These are phyloP conservation scores for Chlorella sp. DNA, from an alignment of 139 green algal species.

Conservation along the genomic window DNA sequence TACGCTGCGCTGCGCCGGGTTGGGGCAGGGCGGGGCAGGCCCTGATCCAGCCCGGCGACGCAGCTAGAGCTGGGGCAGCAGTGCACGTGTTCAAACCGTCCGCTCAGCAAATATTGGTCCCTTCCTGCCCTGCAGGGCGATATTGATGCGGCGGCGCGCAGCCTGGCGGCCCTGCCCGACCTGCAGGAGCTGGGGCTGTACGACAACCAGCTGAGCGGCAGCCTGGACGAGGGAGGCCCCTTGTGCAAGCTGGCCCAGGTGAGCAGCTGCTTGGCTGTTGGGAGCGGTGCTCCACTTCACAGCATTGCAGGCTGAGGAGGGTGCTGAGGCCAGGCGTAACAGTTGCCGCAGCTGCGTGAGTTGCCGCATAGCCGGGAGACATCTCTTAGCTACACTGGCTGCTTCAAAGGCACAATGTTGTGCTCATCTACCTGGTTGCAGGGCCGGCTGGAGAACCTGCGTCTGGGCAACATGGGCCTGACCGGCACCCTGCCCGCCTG, in stretches of 20 bases:
- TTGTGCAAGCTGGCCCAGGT: conserved; percentile 3
- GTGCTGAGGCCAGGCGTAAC: no score
- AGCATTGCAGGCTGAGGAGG: no score
- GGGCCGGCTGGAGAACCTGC: not conserved
- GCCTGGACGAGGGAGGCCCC: not conserved
- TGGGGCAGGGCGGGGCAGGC: no score
- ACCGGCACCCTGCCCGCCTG: not conserved
- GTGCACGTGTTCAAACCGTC: no score
- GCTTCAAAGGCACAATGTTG: not conserved
- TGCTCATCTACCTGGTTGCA: not conserved
- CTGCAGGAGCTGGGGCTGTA: not conserved
- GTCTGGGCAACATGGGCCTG: not conserved
- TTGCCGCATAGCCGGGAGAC: no score
- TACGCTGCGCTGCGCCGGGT: no score
- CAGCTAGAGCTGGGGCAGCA: no score
- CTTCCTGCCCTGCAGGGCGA: not conserved
- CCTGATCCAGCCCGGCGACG: no score
- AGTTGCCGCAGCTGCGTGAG: no score
- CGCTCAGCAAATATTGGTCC: not conserved
- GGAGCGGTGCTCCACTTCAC: no score
- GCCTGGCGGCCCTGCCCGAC: not conserved
- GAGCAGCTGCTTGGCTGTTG: no score
- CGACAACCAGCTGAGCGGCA: not conserved
- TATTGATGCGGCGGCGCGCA: not conserved
- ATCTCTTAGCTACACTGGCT: no score